Conservation (phyloP, 768 basidiomycete genomes). For the Tulasnella sp. region DNA sequence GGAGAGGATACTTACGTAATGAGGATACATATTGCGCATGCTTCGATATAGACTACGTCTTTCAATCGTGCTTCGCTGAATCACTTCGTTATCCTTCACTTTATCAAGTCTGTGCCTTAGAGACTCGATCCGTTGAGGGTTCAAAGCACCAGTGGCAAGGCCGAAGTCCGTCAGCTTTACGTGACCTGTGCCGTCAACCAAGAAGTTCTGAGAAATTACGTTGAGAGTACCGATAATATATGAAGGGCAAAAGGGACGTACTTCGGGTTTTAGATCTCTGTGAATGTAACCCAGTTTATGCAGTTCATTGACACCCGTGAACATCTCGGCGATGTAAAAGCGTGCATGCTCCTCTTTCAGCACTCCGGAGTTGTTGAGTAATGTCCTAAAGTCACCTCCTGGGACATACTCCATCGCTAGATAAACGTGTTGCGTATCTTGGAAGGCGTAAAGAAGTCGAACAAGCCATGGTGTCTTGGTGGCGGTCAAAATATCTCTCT, state of each 20-base stretch:
- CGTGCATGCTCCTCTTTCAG: conserved; percentile 93
- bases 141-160: conserved; percentile 88
- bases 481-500: conserved; percentile 93
- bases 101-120: conserved; percentile 94
- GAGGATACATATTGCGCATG: conserved; percentile 75
- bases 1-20: conserved; percentile 36
- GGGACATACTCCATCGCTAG: conserved; percentile 99
- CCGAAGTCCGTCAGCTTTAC: conserved; percentile 98
- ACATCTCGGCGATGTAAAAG: conserved; percentile 98
- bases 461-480: conserved; percentile 98
- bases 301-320: conserved; percentile 80
- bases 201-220: conserved; percentile 58
- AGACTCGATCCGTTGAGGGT: conserved; percentile 87
- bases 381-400: conserved; percentile 94
- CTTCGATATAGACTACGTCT: conserved; percentile 90
- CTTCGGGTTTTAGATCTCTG: conserved; percentile 96
- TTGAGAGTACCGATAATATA: background rate
- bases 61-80: conserved; percentile 86
- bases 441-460: conserved; percentile 87
- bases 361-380: conserved; percentile 95
- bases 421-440: conserved; percentile 81
- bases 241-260: conserved; percentile 25
- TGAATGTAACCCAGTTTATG: conserved; percentile 98
- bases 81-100: conserved; percentile 83
- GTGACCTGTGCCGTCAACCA: conserved; percentile 89